Percentiles rank a stretch among this genome's conserved stretches.
These are phyloP conservation scores for Xylaria sp. DNA, from an alignment of 495 filamentous ascomycete species.

Conservation along the genomic window DNA sequence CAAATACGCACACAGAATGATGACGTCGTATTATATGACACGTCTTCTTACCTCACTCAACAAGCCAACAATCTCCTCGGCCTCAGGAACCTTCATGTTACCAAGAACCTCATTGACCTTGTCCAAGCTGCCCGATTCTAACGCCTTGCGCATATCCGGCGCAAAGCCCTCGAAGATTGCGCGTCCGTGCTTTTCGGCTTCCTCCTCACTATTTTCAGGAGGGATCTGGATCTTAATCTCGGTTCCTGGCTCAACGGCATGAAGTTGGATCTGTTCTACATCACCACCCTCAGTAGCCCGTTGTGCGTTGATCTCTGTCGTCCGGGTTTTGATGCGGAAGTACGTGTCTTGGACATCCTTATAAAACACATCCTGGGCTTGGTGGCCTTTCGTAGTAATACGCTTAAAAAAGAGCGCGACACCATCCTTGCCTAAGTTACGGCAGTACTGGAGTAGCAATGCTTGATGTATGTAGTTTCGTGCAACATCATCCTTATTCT, in stretches of 20 bases:
- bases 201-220: constrained; percentile 68
- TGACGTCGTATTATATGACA: not conserved
- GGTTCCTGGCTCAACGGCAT: constrained; percentile 93
- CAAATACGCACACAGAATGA: constrained; percentile 1
- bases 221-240: constrained; percentile 88
- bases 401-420: constrained; percentile 95
- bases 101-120: constrained; percentile 97
- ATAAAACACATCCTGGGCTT: constrained; percentile 88
- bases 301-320: constrained; percentile 75
- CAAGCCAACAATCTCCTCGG: constrained; percentile 86
- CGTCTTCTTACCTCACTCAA: constrained; percentile 70
- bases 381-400: constrained; percentile 88
- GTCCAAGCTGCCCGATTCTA: constrained; percentile 85
- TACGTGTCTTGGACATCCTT: constrained; percentile 93
- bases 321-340: constrained; percentile 75
- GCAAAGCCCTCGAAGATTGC: constrained; percentile 85
- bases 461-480: constrained; percentile 94
- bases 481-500: constrained; percentile 75
- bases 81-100: constrained; percentile 90
- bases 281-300: constrained; percentile 68
- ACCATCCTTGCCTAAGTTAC: constrained; percentile 84
- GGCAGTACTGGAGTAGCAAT: constrained; percentile 91
- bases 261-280: constrained; percentile 97
- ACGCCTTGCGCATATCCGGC: constrained; percentile 77
- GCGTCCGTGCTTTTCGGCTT: constrained; percentile 68